These are phyloP conservation scores for Claviceps arundinis DNA, from an alignment of 2,329 filamentous ascomycete genomes.

Conservation along the genomic window DNA sequence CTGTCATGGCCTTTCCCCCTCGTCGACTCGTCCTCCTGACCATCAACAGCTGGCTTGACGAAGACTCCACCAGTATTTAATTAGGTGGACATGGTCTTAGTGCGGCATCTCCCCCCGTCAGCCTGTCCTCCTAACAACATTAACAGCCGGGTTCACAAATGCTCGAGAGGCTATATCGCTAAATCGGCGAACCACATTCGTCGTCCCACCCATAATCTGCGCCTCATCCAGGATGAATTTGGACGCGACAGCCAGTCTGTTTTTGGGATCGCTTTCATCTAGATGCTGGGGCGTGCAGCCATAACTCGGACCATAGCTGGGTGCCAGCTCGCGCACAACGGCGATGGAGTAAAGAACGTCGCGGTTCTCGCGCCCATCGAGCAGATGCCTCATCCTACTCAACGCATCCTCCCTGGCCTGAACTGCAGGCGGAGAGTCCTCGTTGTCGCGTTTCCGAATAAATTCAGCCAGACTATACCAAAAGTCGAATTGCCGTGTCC, in stretches of 20 bases:
- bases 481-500: slow-evolving; percentile 58
- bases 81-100: too few species aligned
- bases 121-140: slow-evolving; percentile 22
- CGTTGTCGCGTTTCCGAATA: slow-evolving; percentile 44
- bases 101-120: not conserved
- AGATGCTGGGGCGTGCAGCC: slow-evolving; percentile 44
- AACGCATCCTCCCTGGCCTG: slow-evolving; percentile 53
- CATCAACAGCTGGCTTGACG: too few species aligned
- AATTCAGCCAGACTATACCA: slow-evolving; percentile 67
- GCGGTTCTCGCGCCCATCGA: slow-evolving; percentile 73
- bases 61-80: too few species aligned
- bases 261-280: slow-evolving; percentile 53
- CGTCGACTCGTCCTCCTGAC: not conserved
- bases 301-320: slow-evolving; percentile 46
- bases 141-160: slow-evolving; percentile 40
- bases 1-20: not conserved
- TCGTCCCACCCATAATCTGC: slow-evolving; percentile 52
- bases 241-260: slow-evolving; percentile 54
- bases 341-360: slow-evolving; percentile 86
- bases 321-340: slow-evolving; percentile 61
- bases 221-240: slow-evolving; percentile 57
- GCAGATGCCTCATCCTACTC: slow-evolving; percentile 49
- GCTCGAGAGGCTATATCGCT: slow-evolving; percentile 52
- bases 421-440: slow-evolving; percentile 27
- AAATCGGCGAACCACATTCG: slow-evolving; percentile 58